phyloP scores from a whole-genome alignment of 2,329 filamentous ascomycete genomes.

The Alternaria infectoria region DNA sequence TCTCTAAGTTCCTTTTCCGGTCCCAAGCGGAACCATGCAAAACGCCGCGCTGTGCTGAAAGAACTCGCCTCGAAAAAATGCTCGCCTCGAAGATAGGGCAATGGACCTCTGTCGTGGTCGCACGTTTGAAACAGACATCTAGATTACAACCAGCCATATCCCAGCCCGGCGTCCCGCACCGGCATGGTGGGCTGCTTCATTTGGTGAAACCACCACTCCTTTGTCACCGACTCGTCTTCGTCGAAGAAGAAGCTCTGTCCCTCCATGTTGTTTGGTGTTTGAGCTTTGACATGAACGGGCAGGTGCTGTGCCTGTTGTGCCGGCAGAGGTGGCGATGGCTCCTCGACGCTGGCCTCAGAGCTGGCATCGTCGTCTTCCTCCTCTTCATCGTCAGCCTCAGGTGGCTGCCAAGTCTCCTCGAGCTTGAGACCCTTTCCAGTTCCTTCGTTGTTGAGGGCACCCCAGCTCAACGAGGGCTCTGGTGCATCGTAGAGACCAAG shows the following conservation, averaged over 20 bases:
- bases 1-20: constrained; percentile 23
- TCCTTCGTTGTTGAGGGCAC: constrained; percentile 54
- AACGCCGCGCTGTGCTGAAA: constrained; percentile 43
- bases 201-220: constrained; percentile 52
- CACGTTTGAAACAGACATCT: constrained; percentile 14
- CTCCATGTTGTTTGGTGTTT: constrained; percentile 42
- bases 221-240: constrained; percentile 45
- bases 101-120: constrained; percentile 8
- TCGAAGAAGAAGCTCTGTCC: constrained; percentile 52
- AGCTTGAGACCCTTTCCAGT: constrained; percentile 78
- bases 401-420: constrained; percentile 79
- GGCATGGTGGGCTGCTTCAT: constrained; percentile 44
- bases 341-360: constrained; percentile 53
- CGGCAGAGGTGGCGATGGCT: constrained; percentile 40
- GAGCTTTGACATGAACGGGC: constrained; percentile 36
- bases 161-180: constrained; percentile 47
- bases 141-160: constrained; percentile 47
- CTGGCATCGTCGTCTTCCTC: constrained; percentile 55
- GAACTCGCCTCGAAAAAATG: constrained; percentile 13
- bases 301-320: constrained; percentile 28
- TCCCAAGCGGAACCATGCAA: constrained; percentile 20
- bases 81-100: background rate
- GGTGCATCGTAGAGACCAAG: constrained; percentile 82
- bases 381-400: constrained; percentile 53
- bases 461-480: constrained; percentile 65